phyloP scores from a whole-genome alignment of 2,329 filamentous ascomycete genomes.

The Amylocarpus encephaloides region DNA sequence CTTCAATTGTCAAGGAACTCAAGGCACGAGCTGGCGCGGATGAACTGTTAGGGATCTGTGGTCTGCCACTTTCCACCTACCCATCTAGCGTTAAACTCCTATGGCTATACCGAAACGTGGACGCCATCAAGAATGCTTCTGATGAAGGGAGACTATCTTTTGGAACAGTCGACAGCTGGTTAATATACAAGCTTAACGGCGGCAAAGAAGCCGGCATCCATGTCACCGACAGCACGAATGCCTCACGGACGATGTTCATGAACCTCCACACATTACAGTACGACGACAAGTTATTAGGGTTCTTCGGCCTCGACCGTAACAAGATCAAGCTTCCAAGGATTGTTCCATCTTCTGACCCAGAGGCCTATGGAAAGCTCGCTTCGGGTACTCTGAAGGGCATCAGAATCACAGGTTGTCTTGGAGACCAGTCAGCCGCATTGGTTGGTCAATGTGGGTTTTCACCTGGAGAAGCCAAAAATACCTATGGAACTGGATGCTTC shows the following conservation, averaged over 20 bases:
- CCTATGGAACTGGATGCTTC: slow-evolving; percentile 81
- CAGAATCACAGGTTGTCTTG: slow-evolving; percentile 69
- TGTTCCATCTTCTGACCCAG: slow-evolving; percentile 63
- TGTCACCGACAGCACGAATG: slow-evolving; percentile 75
- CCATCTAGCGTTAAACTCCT: slow-evolving; percentile 72
- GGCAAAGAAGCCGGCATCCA: slow-evolving; percentile 57
- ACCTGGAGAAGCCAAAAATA: slow-evolving; percentile 75
- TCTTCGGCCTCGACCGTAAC: slow-evolving; percentile 64
- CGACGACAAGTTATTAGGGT: slow-evolving; percentile 64
- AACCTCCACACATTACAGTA: slow-evolving; percentile 71
- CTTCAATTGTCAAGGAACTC: slow-evolving; percentile 64
- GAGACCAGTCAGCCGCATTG: slow-evolving; percentile 74
- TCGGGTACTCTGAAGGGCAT: slow-evolving; percentile 58
- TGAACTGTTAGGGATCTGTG: slow-evolving; percentile 61
- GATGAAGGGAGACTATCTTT: slow-evolving; percentile 67
- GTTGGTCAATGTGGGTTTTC: slow-evolving; percentile 75
- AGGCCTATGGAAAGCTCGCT: slow-evolving; percentile 60
- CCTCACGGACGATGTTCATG: slow-evolving; percentile 85
- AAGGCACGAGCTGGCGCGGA: slow-evolving; percentile 61
- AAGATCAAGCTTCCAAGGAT: slow-evolving; percentile 73
- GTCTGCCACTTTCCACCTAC: slow-evolving; percentile 75
- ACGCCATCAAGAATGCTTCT: slow-evolving; percentile 62
- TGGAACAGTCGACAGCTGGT: slow-evolving; percentile 75
- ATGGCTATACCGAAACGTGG: slow-evolving; percentile 67
- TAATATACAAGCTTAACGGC: slow-evolving; percentile 74